Percentiles rank a stretch among this genome's conserved stretches.
These are phyloP conservation scores for Blastomyces emzantsi DNA, from an alignment of 2,329 filamentous ascomycete species.

Conservation along the genomic window DNA sequence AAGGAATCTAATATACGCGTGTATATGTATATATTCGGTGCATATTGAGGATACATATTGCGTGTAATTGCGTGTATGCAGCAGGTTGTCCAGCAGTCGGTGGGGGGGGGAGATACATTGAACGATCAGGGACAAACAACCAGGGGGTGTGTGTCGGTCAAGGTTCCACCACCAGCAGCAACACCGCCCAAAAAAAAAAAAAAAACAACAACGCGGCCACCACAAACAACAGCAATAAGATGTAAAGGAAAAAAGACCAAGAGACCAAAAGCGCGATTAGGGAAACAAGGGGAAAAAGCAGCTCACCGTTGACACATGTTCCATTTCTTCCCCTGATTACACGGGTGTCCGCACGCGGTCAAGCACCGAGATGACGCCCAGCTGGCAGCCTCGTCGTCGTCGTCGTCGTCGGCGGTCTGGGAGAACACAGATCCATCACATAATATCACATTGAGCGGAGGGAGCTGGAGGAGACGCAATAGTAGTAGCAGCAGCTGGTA, in stretches of 20 bases:
- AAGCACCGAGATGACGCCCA: constrained; percentile 15
- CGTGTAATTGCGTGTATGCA: background rate
- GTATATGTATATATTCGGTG: background rate
- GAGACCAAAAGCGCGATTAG: background rate
- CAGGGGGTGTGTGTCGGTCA: background rate
- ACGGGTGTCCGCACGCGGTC: constrained; percentile 4
- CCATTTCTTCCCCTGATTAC: constrained; percentile 18
- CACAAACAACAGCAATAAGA: background rate
- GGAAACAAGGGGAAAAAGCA: constrained; percentile 1
- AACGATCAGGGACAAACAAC: background rate
- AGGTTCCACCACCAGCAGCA: constrained; percentile 7
- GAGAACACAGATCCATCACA: constrained; percentile 9
- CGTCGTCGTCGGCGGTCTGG: constrained; percentile 5
- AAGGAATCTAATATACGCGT: constrained; percentile 1
- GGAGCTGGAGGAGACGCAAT: constrained; percentile 1
- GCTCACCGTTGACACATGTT: constrained; percentile 28
- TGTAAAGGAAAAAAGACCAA: no score
- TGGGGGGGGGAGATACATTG: background rate
- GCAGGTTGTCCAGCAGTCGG: no score
- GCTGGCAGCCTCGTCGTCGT: constrained; percentile 10
- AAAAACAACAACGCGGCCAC: background rate
- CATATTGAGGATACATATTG: background rate
- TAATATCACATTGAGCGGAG: background rate
- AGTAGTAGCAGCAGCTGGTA: background rate
- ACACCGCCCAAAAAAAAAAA: background rate